Conservation (phyloP, 2,329 filamentous ascomycete species). For the Cordyceps javanica region DNA sequence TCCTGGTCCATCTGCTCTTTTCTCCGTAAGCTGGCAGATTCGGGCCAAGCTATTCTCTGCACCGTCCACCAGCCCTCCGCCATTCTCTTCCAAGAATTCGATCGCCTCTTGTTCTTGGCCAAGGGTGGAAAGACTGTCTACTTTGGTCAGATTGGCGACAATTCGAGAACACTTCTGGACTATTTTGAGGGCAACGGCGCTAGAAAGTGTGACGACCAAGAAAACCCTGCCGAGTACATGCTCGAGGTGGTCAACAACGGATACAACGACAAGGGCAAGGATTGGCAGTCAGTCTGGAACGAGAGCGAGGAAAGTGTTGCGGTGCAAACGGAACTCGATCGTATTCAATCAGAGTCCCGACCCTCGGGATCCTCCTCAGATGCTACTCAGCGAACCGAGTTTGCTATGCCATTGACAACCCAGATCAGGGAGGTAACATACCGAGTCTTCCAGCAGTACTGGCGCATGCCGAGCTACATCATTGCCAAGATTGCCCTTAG, state of each 20-base stretch:
- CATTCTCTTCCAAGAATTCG: constrained; percentile 49
- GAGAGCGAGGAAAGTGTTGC: constrained; percentile 43
- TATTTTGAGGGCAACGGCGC: constrained; percentile 64
- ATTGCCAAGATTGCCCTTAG: constrained; percentile 64
- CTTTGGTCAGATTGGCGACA: constrained; percentile 59
- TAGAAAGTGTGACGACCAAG: constrained; percentile 49
- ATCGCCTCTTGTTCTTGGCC: constrained; percentile 57
- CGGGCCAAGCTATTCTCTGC: constrained; percentile 47
- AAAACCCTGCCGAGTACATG: constrained; percentile 75
- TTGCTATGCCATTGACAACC: constrained; percentile 64
- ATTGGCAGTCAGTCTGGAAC: constrained; percentile 67
- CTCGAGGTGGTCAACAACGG: constrained; percentile 46
- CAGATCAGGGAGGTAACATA: constrained; percentile 61
- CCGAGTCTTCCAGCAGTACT: constrained; percentile 77
- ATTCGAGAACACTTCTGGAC: constrained; percentile 48
- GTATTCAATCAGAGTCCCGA: constrained; percentile 31
- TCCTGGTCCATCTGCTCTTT: constrained; percentile 59
- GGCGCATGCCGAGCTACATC: constrained; percentile 73
- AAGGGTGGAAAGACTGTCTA: constrained; percentile 62
- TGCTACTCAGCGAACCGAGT: constrained; percentile 53
- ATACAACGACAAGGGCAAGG: constrained; percentile 32
- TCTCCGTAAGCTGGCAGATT: constrained; percentile 53
- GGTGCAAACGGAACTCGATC: constrained; percentile 56
- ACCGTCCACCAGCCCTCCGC: constrained; percentile 52
- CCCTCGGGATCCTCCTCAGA: constrained; percentile 28